Base-by-base conservation (phyloP, 768 basidiomycete species). In the Phanerochaete sordida region DNA sequence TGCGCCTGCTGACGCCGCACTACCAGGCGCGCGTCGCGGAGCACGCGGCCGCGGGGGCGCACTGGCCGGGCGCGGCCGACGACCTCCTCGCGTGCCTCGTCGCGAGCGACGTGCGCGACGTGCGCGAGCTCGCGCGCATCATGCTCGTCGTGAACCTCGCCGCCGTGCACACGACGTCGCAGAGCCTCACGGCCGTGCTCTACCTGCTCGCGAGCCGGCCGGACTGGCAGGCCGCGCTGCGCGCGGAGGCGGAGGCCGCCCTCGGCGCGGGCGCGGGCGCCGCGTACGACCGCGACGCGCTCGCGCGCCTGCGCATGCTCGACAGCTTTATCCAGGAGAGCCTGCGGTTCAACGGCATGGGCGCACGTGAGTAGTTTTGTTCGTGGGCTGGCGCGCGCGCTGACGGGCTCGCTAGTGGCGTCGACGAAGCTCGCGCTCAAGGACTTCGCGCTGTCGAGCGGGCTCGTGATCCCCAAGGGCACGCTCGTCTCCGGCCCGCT, bases 321-420 rank as follows among this genome's bases (percentile, higher is more conserved):
- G 75, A 76, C 59, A 74, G 74, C 56, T 73, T 76, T 61, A 53
- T 76, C 39, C 66, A 65, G 53, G 75, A 76, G 60, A 67, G 64
- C 2, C 66, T 65, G 56, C 63, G 74, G 2, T 4, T 69, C 6
- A 64, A 68, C 50, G 67, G 67, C 5, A 11, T 72, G 16, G 66
- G 61, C 33, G 47, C 58, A 7, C 30, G 73, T 72, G 46, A 23
- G 72, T 65, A 43, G 11, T 21, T 43, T 21, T 35, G 33, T 28
- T 3, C 45, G 26, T 57, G 4, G 24, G 24, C 1, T 48, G 65
- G 64, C 28, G 12, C 33, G 44, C 15, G n/a, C 64, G 30, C 35
- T 37, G 0, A 61, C 62, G 30, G 58, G 44, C 24, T 53, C 59
- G 9, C 28, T 63, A 45, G 48, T 60, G 51, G 63, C 62, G 43